Conservation (phyloP, 495 filamentous ascomycete genomes). For the Eremomyces bilateralis region DNA sequence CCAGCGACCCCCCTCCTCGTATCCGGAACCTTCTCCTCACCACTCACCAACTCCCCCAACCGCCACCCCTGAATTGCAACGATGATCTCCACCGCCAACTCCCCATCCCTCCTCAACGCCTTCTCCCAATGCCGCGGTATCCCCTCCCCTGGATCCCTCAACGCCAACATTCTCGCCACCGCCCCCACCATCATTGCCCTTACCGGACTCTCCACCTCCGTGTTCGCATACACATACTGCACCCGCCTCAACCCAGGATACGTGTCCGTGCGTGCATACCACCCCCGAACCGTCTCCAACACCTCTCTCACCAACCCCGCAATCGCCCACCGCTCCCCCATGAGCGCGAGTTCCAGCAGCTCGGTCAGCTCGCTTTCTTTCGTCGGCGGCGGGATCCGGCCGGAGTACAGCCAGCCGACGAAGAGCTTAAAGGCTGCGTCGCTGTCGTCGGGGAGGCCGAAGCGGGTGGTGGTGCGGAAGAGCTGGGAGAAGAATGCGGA, state of each 20-base stretch:
- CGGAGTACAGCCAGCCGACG: slow-evolving; percentile 28
- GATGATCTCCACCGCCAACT: slow-evolving; percentile 28
- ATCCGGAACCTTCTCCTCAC: too few species aligned
- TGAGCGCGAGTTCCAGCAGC: slow-evolving; percentile 26
- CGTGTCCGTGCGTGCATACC: slow-evolving; percentile 22
- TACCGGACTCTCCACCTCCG: slow-evolving; percentile 23
- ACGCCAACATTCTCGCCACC: slow-evolving; percentile 22
- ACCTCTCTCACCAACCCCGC: slow-evolving; percentile 17
- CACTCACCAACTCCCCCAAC: too few species aligned
- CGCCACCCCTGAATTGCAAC: slow-evolving; percentile 26
- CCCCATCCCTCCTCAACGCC: slow-evolving; percentile 26
- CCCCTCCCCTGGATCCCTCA: slow-evolving; percentile 11
- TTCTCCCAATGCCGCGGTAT: slow-evolving; percentile 28
- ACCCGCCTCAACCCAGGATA: slow-evolving; percentile 27
- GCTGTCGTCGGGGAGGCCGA: slow-evolving; percentile 26
- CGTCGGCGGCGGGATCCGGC: slow-evolving; percentile 16
- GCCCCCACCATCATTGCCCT: slow-evolving; percentile 24
- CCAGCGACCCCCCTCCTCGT: too few species aligned
- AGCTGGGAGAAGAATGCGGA: slow-evolving; percentile 25
- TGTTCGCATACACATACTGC: slow-evolving; percentile 29
- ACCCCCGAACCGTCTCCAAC: slow-evolving; percentile 21
- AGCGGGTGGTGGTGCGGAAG: slow-evolving; percentile 22
- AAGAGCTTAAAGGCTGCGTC: slow-evolving; percentile 24
- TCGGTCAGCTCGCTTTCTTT: slow-evolving; percentile 22
- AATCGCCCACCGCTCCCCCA: slow-evolving; percentile 22